Base-by-base conservation (phyloP, 2,329 filamentous ascomycete species). In the Trichoderma gracile region DNA sequence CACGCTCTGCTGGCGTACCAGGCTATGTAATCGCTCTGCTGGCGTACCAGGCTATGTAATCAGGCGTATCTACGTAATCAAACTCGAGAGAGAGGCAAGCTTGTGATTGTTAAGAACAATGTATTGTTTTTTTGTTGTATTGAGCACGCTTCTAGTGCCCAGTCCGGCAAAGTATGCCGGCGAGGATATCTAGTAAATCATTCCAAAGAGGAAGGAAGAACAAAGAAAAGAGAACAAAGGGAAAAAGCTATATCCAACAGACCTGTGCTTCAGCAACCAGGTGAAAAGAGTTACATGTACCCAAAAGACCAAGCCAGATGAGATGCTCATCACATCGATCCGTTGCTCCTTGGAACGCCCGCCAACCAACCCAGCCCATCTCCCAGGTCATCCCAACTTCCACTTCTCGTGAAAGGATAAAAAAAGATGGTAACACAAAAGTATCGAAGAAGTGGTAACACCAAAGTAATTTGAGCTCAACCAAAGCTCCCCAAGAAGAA, bases 281-380 rank as follows among this genome's bases (percentile, higher is more conserved):
- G 56, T 49, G 17, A 40, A 27, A 57, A 43, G 33, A 38, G 33
- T 38, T 56, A 56, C 54, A 43, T 45, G 33, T 61, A 61, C 58
- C 47, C 33, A 54, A 54, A 46, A 62, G 30, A 55, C 50, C 42
- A 63, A 63, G 17, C 45, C 52, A 63, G 60, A 55, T 47, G 62
- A 58, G 53, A 58, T 58, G 61, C 38, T 58, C 45, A 64, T 53
- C 40, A 59, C 55, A 63, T 55, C 60, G 55, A 53, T 64, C 53
- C 55, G 47, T 53, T 64, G 55, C 54, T 64, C 62, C 54, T 64
- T 58, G 55, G 54, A 64, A 64, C 62, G 62, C 62, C 62, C 47
- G 62, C 62, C 62, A 57, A 55, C 62, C 62, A 52, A 53, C 55
- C 62, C 43, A 53, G 27, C 47, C 54, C 47, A 56, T 59, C 54